Percentiles rank a stretch among this genome's conserved stretches.
These are phyloP conservation scores for Fusarium sp. DNA, from an alignment of 2,329 filamentous ascomycete genomes.

Conservation along the genomic window DNA sequence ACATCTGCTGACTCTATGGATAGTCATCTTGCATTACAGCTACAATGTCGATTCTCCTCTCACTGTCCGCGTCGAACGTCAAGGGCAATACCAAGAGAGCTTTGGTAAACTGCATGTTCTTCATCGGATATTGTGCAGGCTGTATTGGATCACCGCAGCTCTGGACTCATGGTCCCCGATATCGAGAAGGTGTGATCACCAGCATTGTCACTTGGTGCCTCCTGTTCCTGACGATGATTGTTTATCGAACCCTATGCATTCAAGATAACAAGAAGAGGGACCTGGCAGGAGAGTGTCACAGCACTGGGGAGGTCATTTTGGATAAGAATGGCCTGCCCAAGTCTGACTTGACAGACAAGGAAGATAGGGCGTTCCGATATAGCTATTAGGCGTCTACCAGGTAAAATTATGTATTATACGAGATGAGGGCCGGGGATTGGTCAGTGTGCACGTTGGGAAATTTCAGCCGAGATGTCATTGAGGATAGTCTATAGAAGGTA, in stretches of 20 bases:
- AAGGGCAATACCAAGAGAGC: constrained; percentile 1
- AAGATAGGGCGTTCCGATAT: neutral
- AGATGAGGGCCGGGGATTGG: too few relatives aligned
- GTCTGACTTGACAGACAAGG: neutral
- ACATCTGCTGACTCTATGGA: neutral
- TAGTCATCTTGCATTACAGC: neutral
- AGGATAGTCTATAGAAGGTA: neutral
- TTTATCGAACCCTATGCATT: neutral
- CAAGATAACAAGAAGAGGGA: neutral
- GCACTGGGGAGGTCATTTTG: neutral
- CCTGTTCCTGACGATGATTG: neutral
- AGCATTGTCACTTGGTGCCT: neutral
- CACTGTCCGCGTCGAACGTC: neutral
- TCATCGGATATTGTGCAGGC: neutral
- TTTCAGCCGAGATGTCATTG: neutral
- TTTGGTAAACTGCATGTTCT: neutral
- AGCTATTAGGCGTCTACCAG: neutral
- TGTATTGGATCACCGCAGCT: neutral
- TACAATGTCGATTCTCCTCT: neutral
- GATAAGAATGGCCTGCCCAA: neutral
- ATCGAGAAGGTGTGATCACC: neutral
- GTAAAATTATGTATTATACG: neutral
- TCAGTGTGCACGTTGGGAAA: too few relatives aligned
- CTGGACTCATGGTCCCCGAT: neutral
- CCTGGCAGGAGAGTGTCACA: neutral